phyloP scores from a whole-genome alignment of 1,284 basidiomycete species.

The Heliocybe sulcata region DNA sequence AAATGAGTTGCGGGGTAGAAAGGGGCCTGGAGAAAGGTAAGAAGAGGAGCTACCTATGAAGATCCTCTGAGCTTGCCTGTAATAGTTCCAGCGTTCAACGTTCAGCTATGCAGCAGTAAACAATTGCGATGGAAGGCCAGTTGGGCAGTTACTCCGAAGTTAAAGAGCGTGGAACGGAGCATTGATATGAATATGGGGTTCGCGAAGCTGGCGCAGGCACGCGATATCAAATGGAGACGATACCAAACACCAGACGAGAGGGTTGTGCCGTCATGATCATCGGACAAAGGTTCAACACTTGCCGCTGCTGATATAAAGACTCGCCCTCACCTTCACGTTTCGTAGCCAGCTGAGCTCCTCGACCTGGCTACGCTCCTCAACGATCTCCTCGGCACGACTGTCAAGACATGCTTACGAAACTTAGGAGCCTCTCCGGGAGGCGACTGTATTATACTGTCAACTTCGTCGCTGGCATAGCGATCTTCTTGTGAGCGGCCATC shows the following conservation, averaged over 20 bases:
- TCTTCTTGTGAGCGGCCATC: constrained; percentile 34
- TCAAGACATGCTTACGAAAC: not conserved
- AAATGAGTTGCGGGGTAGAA: not conserved
- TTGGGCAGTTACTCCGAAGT: not conserved
- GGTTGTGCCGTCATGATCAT: not conserved
- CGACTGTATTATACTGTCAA: constrained; percentile 17
- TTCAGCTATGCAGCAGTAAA: not conserved
- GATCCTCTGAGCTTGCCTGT: not conserved
- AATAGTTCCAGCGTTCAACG: not conserved
- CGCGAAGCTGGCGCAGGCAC: not conserved
- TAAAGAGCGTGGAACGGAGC: not conserved
- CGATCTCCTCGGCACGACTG: not conserved
- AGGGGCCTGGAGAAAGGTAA: not conserved
- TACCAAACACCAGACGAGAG: not conserved
- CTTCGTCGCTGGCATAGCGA: constrained; percentile 35
- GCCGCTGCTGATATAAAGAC: not conserved
- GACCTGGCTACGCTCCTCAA: not conserved
- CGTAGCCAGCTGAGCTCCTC: not conserved
- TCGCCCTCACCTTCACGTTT: not conserved
- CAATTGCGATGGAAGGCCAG: not conserved
- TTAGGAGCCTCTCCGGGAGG: not conserved
- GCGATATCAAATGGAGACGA: not conserved
- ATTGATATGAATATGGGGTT: not conserved
- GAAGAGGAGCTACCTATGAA: not conserved
- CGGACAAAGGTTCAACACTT: not conserved